Evolutionary conservation across 768 basidiomycete species (phyloP).

Genomic region (Termitomyces sp.): DNA sequence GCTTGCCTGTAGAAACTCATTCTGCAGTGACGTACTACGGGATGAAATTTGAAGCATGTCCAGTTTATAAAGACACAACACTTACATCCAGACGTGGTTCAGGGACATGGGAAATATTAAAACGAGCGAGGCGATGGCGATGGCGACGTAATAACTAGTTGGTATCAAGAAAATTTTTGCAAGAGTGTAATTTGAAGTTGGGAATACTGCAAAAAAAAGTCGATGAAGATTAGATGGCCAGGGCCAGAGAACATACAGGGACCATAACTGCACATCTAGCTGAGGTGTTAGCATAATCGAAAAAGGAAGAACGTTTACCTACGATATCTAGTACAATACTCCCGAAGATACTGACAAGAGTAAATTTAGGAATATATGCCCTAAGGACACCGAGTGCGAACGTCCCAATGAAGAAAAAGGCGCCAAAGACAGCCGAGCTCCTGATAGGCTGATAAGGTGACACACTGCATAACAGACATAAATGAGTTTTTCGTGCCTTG

Average conservation of each 20-base stretch:
- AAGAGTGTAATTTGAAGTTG: constrained; percentile 33
- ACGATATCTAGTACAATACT: constrained; percentile 40
- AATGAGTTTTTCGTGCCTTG: constrained; percentile 24
- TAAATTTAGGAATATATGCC: constrained; percentile 35
- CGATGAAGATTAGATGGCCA: neutral
- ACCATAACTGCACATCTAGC: constrained; percentile 31
- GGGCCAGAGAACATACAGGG: constrained; percentile 21
- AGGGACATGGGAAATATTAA: constrained; percentile 40
- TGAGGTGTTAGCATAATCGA: neutral
- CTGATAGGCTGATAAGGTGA: constrained; percentile 13
- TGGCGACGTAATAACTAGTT: constrained; percentile 32
- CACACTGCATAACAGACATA: constrained; percentile 20
- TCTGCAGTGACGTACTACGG: constrained; percentile 22
- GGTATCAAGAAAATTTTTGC: constrained; percentile 36
- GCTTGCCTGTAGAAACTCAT: constrained; percentile 26
- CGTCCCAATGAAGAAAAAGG: constrained; percentile 38
- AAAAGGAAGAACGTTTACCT: neutral
- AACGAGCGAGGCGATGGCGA: constrained; percentile 31
- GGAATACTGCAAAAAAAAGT: constrained; percentile 25
- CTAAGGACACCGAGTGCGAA: constrained; percentile 32
- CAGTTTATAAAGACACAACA: neutral
- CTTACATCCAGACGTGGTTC: constrained; percentile 37
- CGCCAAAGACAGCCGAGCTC: constrained; percentile 39
- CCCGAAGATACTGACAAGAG: constrained; percentile 36
- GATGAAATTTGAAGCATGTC: neutral